Conservation (phyloP, 306 rosid genomes). For the Cucumis cinereus region DNA sequence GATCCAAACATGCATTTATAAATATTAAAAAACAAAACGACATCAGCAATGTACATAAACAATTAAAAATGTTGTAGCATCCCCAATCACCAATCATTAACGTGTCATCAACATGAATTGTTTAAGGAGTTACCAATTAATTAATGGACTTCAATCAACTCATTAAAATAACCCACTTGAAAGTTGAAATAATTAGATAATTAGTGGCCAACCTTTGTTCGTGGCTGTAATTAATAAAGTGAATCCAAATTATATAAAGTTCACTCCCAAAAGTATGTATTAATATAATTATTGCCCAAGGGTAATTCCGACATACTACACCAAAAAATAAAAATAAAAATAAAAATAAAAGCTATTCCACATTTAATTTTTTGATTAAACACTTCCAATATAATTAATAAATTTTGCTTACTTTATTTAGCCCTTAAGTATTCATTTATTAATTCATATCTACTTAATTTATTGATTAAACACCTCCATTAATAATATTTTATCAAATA, state of each 20-base stretch:
- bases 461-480: not conserved
- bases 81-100: not conserved
- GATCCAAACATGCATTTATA: too few relatives aligned
- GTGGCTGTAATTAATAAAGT: slow-evolving; percentile 1
- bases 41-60: not conserved
- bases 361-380: not conserved
- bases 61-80: not conserved
- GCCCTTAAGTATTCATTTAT: not conserved
- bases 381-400: not conserved
- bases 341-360: slow-evolving; percentile 1
- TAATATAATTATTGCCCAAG: not conserved
- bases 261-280: not conserved
- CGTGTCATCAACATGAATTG: not conserved
- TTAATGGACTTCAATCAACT: not conserved
- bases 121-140: not conserved
- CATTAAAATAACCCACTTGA: not conserved
- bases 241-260: not conserved
- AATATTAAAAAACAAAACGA: too few relatives aligned
- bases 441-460: not conserved
- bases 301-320: not conserved
- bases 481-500: not conserved
- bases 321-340: too few relatives aligned
- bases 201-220: not conserved
- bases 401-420: not conserved
- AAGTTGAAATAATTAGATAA: not conserved